phyloP scores from a whole-genome alignment of 208 protist species.

The Crithidia mellificae region DNA sequence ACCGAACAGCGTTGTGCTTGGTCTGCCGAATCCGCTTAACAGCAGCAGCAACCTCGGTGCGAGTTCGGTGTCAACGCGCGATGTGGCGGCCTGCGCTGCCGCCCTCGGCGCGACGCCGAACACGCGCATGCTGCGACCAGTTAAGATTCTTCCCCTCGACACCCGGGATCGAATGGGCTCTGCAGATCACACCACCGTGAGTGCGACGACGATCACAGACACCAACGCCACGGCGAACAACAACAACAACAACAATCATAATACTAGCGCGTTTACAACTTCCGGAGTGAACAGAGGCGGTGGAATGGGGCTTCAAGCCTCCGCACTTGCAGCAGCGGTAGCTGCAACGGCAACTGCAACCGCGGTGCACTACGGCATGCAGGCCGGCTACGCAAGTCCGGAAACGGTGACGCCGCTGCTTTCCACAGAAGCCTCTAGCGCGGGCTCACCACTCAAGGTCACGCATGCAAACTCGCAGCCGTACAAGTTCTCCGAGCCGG shows the following conservation, averaged over 20 bases:
- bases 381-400: background rate
- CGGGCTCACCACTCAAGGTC: conserved; percentile 6
- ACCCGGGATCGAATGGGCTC: too few relatives aligned
- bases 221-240: background rate
- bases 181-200: too few relatives aligned
- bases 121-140: conserved; percentile 17
- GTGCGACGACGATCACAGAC: background rate
- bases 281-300: background rate
- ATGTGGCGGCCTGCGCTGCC: background rate
- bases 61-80: background rate
- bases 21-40: too few relatives aligned
- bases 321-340: background rate
- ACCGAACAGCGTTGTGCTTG: too few relatives aligned
- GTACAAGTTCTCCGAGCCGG: background rate
- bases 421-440: conserved; percentile 1
- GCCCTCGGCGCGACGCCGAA: background rate
- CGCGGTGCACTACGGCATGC: background rate
- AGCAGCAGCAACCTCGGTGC: too few relatives aligned
- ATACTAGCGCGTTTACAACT: background rate
- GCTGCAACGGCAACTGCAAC: background rate
- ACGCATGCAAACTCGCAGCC: background rate
- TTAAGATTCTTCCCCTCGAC: background rate
- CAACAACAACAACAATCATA: background rate
- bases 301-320: background rate
- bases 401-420: background rate